A percentile compares a stretch with the other conserved stretches of the same genome.
Evolutionary conservation across 164 flowering plant species (phyloP).

Genomic region (Piper longum): DNA sequence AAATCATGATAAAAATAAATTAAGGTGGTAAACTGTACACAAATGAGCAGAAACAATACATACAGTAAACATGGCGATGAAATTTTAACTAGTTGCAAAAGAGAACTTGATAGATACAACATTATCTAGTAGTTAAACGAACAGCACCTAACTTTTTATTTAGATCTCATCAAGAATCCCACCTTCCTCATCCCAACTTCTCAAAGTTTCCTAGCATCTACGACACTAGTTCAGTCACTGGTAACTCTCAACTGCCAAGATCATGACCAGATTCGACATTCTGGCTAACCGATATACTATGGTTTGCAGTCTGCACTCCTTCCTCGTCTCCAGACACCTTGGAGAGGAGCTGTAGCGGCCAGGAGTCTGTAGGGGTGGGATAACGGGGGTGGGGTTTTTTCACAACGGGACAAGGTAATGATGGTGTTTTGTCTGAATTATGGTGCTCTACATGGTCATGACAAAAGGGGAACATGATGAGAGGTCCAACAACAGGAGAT

Average conservation of each 20-base stretch:
- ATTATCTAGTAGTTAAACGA: no score
- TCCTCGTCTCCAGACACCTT: not conserved
- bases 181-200: no score
- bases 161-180: no score
- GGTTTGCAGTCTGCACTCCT: not conserved
- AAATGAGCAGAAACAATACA: no score
- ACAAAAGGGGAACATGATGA: slow-evolving; percentile 34
- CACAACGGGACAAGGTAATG: slow-evolving; percentile 17
- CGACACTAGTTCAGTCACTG: no score
- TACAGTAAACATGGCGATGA: no score
- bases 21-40: no score
- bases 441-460: slow-evolving; percentile 22
- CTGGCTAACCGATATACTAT: not conserved
- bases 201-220: no score
- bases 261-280: not conserved
- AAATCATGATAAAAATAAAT: no score
- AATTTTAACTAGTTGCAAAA: no score
- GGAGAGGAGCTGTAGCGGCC: slow-evolving; percentile 36
- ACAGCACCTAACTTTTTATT: no score
- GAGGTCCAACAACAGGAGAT: slow-evolving; percentile 22
- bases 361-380: slow-evolving; percentile 40
- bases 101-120: no score
- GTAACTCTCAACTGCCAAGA: not conserved
- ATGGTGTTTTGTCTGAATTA: slow-evolving; percentile 6
- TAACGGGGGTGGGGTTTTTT: slow-evolving; percentile 49